Percentiles rank a stretch among this genome's conserved stretches.
These are phyloP conservation scores for Mesotaenium endlicherianum DNA, from an alignment of 139 green algal species.

Conservation along the genomic window DNA sequence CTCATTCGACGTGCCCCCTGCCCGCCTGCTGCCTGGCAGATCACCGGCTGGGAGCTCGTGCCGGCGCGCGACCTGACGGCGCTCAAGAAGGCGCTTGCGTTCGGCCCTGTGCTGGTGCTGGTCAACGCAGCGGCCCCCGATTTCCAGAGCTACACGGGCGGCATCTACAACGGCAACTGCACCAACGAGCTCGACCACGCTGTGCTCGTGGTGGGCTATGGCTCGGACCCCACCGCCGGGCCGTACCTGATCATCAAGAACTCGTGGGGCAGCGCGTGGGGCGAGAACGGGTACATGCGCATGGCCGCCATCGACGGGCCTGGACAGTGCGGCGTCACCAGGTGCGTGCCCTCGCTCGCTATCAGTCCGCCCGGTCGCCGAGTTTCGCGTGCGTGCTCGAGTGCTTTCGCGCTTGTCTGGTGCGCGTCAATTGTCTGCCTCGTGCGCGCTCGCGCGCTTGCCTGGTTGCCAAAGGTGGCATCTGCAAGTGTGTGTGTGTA, in stretches of 20 bases:
- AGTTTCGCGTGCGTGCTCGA: too few species aligned
- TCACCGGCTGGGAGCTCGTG: constrained; percentile 82
- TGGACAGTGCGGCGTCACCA: constrained; percentile 86
- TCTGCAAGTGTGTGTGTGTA: too few species aligned
- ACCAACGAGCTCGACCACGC: constrained; percentile 13
- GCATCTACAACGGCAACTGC: constrained; percentile 42
- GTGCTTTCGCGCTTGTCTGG: too few species aligned
- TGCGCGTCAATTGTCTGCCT: too few species aligned
- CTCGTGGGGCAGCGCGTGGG: constrained; percentile 84
- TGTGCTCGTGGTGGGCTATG: constrained; percentile 63
- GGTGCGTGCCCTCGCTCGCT: too few species aligned
- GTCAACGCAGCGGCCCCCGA: constrained; percentile 74
- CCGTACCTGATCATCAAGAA: constrained; percentile 95
- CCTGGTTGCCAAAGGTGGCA: too few species aligned
- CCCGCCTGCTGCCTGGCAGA: constrained; percentile 55
- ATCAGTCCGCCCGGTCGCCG: too few species aligned
- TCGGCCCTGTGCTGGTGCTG: constrained; percentile 83
- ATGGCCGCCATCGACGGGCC: constrained; percentile 53
- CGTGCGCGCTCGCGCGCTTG: too few species aligned
- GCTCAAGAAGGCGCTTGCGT: constrained; percentile 66
- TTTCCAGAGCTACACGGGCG: constrained; percentile 85
- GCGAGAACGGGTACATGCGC: constrained; percentile 86
- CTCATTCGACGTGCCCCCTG: background rate
- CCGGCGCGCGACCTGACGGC: constrained; percentile 57
- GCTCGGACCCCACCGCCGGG: constrained; percentile 68